Conservation (phyloP, 2,329 filamentous ascomycete species). For the Amauroascus verrucosus region DNA sequence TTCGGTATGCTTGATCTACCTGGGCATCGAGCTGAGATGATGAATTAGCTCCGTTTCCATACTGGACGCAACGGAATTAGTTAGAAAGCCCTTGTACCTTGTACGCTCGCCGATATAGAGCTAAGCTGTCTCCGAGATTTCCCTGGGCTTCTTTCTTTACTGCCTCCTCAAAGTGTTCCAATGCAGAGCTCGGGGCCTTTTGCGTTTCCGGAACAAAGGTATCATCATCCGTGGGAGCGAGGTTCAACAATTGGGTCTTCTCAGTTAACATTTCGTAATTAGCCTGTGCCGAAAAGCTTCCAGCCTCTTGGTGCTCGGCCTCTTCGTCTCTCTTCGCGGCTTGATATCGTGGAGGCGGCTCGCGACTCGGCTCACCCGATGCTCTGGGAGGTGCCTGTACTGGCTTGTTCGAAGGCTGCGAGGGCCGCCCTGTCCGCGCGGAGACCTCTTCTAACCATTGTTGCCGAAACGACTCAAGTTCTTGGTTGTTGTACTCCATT, state of each 20-base stretch:
- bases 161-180: conserved; percentile 88
- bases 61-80: background rate
- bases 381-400: conserved; percentile 10
- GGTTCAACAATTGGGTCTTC: conserved; percentile 28
- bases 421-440: conserved; percentile 27
- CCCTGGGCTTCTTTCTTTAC: conserved; percentile 81
- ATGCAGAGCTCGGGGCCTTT: conserved; percentile 57
- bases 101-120: conserved; percentile 82
- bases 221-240: conserved; percentile 31
- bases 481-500: conserved; percentile 27
- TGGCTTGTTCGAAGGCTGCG: conserved; percentile 10
- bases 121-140: conserved; percentile 77
- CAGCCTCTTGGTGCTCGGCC: conserved; percentile 20
- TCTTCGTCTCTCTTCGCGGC: conserved; percentile 32
- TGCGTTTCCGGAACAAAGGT: conserved; percentile 25
- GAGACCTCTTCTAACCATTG: conserved; percentile 77
- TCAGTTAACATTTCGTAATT: conserved; percentile 25
- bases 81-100: conserved; percentile 46
- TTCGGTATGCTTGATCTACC: conserved; percentile 78
- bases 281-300: background rate
- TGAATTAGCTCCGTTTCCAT: background rate
- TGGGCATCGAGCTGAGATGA: conserved; percentile 59
- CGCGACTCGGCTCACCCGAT: conserved; percentile 22
- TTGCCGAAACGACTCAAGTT: conserved; percentile 75
- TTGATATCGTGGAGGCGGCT: conserved; percentile 34